Evolutionary conservation across 1,284 basidiomycete genomes (phyloP), one percentile per base, ranked within the genome.

Genomic region (Trametes polyzona): DNA sequence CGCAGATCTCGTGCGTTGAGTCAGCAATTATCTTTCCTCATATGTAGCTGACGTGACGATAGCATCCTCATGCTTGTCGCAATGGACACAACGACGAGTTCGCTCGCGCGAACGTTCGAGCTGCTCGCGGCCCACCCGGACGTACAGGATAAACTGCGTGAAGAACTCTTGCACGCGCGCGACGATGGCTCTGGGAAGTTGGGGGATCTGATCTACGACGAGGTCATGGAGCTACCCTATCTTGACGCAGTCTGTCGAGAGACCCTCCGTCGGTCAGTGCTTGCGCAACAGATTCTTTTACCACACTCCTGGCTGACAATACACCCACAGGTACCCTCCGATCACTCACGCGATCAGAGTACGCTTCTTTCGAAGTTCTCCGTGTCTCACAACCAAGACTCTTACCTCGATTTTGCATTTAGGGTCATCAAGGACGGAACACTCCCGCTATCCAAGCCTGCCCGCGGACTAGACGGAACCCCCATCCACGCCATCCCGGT

Each of bases 31-130:
- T 37, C 3, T 5, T 23, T 1, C 46, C 36, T 26, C 44, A 29
- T 46, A 79, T 35, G 33, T 16, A 35, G n/a, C 3, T 41, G 81
- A 37, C 19, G 4, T n/a, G n/a, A n/a, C 10, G 10, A 4, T n/a
- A 63, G 62, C 4, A 58, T 54, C 3, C 35, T 62, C 35, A 48
- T 62, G 4, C 49, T 61, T 5, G 59, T 52, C 10, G 59, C 54
- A 2, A 57, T 55, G 55, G 58, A 59, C 37, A 61, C 64, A 4
- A 65, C 64, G 0, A 61, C 64, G 1, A 63, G 58, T 37, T 54
- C 59, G 1, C 57, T 65, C 16, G 53, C 61, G 11, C 56, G 55
- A 10, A 61, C 52, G 12, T 47, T 65, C 17, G 43, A 61, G 5
- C 40, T 57, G 4, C 55, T 65, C 12, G 53, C 61, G 0, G 14